Evolutionary conservation across 2,329 filamentous ascomycete species (phyloP), one percentile per base, ranked within the genome.

Genomic region (Colletotrichum melonis): DNA sequence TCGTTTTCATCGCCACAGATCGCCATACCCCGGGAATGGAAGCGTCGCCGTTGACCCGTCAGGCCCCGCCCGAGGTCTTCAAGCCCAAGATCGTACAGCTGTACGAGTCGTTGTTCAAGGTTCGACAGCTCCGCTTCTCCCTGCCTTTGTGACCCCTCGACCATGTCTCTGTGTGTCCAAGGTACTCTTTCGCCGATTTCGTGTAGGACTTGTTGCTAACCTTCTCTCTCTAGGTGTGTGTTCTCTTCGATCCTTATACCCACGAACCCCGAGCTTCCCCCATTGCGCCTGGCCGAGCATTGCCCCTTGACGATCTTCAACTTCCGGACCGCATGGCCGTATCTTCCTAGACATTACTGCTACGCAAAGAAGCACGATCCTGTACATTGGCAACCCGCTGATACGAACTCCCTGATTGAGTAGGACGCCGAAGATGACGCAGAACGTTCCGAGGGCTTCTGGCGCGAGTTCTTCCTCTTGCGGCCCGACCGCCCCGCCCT

Each of bases 391-490:
- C 19, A 12, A 57, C 12, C 30, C 32, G 32, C 63, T 67, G 62
- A 71, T 26, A 57, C 30, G n/a, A 5, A 22, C 28, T 19, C 16
- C n/a, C 19, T 30, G 38, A 35, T 42, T 57, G 38, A 28, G 38
- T 46, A 65, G 35, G 81, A 93, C 84, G 90, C 92, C 76, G 89
- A 91, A 67, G 89, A 93, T 74, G 89, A 91, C 72, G 83, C 86
- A 64, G 92, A 95, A 32, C 93, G 93, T 75, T 90, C 94, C 0
- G 95, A 98, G 74, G 96, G 95, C 56, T 99, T 98, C 85, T 99
- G 97, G 97, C 89, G 91, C 76, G 97, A 98, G 83, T 95, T 99
- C 84, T 99, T 99, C 82, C 89, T 99, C 49, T 88, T 98, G 72
- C 92, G 92, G 75, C 95, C 96, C 26, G 95, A 98, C 80, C 88